Evolutionary conservation across 805 yeast genomes (phyloP).

Genomic region (Candida peoriensis): DNA sequence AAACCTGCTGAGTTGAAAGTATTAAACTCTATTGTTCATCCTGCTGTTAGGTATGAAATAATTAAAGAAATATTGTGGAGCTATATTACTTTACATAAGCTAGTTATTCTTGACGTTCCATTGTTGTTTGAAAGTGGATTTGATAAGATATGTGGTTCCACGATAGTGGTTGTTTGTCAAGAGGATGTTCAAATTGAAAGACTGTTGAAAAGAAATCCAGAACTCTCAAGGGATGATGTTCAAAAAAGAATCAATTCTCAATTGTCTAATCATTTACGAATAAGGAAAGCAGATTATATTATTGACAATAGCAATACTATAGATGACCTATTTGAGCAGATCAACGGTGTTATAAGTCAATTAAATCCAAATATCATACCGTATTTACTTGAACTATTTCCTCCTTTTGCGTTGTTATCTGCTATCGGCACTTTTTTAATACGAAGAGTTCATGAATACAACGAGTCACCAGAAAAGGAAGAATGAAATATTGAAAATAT

Average conservation of each 20-base stretch:
- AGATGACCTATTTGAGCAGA: slow-evolving; percentile 36
- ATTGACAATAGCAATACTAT: slow-evolving; percentile 55
- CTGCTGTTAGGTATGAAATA: slow-evolving; percentile 69
- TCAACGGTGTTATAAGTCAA: slow-evolving; percentile 31
- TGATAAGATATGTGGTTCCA: slow-evolving; percentile 63
- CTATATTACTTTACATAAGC: slow-evolving; percentile 51
- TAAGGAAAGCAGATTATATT: slow-evolving; percentile 56
- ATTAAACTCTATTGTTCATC: slow-evolving; percentile 79
- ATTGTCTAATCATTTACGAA: slow-evolving; percentile 58
- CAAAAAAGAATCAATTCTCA: slow-evolving; percentile 69
- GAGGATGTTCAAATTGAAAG: slow-evolving; percentile 56
- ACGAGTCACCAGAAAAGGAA: not conserved
- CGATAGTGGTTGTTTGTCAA: slow-evolving; percentile 63
- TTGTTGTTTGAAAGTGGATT: slow-evolving; percentile 77
- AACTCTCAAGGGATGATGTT: slow-evolving; percentile 62
- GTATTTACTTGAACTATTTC: slow-evolving; percentile 30
- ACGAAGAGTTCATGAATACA: slow-evolving; percentile 2
- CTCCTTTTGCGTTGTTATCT: slow-evolving; percentile 30
- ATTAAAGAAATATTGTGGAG: slow-evolving; percentile 46
- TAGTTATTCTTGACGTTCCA: slow-evolving; percentile 87
- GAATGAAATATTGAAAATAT: not conserved
- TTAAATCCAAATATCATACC: slow-evolving; percentile 3
- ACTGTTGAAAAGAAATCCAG: slow-evolving; percentile 61
- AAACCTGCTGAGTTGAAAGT: slow-evolving; percentile 50
- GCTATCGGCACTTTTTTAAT: slow-evolving; percentile 3